Base-by-base conservation (phyloP, 305 asterid species). In the Fraxinus albicans region DNA sequence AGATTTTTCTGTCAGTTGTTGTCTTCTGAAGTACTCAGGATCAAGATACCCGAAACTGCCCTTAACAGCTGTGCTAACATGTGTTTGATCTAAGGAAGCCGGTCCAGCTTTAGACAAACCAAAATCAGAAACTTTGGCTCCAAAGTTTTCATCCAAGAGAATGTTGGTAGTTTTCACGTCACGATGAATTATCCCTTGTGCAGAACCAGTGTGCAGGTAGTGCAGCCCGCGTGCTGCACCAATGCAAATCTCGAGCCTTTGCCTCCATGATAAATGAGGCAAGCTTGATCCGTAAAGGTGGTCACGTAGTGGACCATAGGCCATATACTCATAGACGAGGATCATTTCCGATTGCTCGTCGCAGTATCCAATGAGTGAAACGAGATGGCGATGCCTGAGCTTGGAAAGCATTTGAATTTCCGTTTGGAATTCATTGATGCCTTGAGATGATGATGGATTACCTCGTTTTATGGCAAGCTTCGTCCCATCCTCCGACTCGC, bases 21-120 rank as follows among this genome's bases (percentile, higher is more conserved):
- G 98, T 79, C 99, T 87, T 75, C 98, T 88, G 88, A 96, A 96
- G 90, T 96, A 96, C 84, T 96, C 98, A 0, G 99, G 99, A 85
- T 96, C 99, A 0, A 96, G 94, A 78, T 96, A 96, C 6, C 98
- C 98, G 34, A 94, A 96, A 75, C 99, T 96, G 1, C 98, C 99
- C 87, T 96, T 96, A 36, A 96, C 99, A 0, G 98, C 98, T 0
- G 98, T 96, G 89, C 99, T 96, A 2, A 94, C 99, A 6, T 93
- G 98, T 0, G 99, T 93, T 79, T 94, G 98, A 19, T 96, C 99
- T 35, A 93, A 47, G 0, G 96, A 90, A 1, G 81, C 81, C 0
- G 98, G 99, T 13, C 97, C 99, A 0, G 90, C 88, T 82, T 94
- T 93, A 1, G 99, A 96, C 91, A 94, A 77, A 13, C 98, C 99